phyloP scores from a whole-genome alignment of 805 yeast genomes.

The Candida lessepsii region DNA sequence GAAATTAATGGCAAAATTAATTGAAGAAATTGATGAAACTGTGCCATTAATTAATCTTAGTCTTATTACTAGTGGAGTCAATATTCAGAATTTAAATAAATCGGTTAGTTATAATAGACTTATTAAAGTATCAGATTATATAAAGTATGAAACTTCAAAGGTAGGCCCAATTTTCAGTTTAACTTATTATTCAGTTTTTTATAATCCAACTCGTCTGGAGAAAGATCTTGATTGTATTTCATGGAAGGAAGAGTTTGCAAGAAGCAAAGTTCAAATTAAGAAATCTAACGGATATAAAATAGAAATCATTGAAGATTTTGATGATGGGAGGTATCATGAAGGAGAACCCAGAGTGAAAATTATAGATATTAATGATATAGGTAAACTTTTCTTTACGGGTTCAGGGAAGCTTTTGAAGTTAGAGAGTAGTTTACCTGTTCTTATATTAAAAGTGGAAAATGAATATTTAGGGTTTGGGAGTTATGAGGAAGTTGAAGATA shows the following conservation, averaged over 20 bases:
- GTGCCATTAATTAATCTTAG: slow-evolving; percentile 69
- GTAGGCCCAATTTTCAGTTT: slow-evolving; percentile 64
- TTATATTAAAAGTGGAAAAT: slow-evolving; percentile 51
- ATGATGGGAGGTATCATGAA: slow-evolving; percentile 75
- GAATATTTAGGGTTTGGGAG: slow-evolving; percentile 54
- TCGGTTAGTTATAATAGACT: slow-evolving; percentile 30
- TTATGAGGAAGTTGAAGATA: slow-evolving; percentile 21
- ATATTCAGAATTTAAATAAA: slow-evolving; percentile 59
- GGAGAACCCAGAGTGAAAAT: slow-evolving; percentile 36
- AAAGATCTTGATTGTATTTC: slow-evolving; percentile 42
- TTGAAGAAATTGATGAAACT: slow-evolving; percentile 59
- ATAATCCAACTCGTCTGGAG: slow-evolving; percentile 47
- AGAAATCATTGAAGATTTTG: slow-evolving; percentile 53
- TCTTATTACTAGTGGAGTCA: slow-evolving; percentile 67
- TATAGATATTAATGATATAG: slow-evolving; percentile 41
- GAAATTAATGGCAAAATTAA: slow-evolving; percentile 44
- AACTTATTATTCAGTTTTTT: slow-evolving; percentile 61
- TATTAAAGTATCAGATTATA: slow-evolving; percentile 52
- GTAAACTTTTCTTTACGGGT: slow-evolving; percentile 63
- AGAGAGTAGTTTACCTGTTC: slow-evolving; percentile 65
- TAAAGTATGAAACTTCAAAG: slow-evolving; percentile 16
- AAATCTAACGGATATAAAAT: slow-evolving; percentile 37
- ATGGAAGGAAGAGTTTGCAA: slow-evolving; percentile 75
- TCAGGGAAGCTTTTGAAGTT: slow-evolving; percentile 64
- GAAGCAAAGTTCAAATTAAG: slow-evolving; percentile 45